Base-by-base conservation (phyloP, 805 yeast genomes). In the Candida montana region DNA sequence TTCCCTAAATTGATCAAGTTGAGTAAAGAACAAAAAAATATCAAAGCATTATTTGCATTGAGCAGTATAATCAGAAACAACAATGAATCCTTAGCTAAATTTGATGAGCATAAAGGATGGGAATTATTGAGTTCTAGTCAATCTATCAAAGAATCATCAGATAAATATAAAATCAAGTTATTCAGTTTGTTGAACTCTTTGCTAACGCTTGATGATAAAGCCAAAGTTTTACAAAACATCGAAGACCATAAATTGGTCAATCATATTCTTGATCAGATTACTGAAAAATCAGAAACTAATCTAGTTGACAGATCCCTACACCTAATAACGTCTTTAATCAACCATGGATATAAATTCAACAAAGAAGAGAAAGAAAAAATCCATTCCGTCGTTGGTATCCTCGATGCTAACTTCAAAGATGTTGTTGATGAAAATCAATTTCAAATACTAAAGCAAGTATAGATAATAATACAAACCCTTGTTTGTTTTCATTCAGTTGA, bases 31-130 rank as follows among this genome's bases (percentile, higher is more conserved):
- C 29, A 46, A 18, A 57, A 78, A 21, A 67, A 73, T 39, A 60
- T 74, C 27, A 90, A 90, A 58, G 79, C 87, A 0, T 57, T 89
- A 21, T 86, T 84, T 57, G 96, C 97, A 0, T 62, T 91, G 15
- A 75, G 95, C 1, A 79, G 82, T 31, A 67, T 81, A 12, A 62
- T 88, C 7, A 77, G 95, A 55, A 90, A 91, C 63, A 81, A 78
- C 55, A 62, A 65, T 21, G 64, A 63, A 0, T 82, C 79, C 3
- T 78, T 77, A 44, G 62, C 65, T 5, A 57, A 67, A 46, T 91
- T 93, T 53, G 74, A 67, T 31, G 58, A 66, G 24, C 50, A 60
- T 5, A 59, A 74, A 15, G 97, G 97, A 8, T 83, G 95, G 83
- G 64, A 66, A 5, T 52, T 74, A 13, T 55, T 82, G 15, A 60